Base-by-base conservation (phyloP, 208 protist species). In the Plasmodiophora brassicae region DNA sequence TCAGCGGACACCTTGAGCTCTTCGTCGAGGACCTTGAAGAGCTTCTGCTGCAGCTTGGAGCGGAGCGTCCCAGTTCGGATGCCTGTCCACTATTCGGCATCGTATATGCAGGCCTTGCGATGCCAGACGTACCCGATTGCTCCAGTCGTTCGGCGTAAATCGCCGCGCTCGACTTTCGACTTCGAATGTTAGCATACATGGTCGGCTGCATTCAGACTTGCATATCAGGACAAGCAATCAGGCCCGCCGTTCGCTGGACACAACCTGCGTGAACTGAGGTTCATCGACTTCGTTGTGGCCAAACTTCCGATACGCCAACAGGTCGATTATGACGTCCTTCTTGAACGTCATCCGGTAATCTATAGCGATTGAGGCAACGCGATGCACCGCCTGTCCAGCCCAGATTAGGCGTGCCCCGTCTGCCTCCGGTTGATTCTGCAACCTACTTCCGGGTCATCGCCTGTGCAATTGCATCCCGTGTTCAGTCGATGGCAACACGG, bases 201-300 rank as follows among this genome's bases (percentile, higher is more conserved):
- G 65, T 78, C 5, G 65, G 65, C 94, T 98, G n/a, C 10, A 38
- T 14, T 32, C n/a, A 38, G n/a, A n/a, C 5, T 78, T 78, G 5
- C 5, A 36, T 36, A 44, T 36, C 65, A 78, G 65, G 32, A n/a
- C n/a, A n/a, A 78, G n/a, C 5, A 78, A 38, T n/a, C 20, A 14
- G 65, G 5, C 14, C 41, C 41, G 10, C 32, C 5, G n/a, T 78
- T 14, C 14, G n/a, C 10, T 44, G 32, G 65, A 78, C 32, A 36
- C 41, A 44, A 78, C 65, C 93, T 98, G 96, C 50, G 97, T 99
- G 91, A 98, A 98, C 90, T 93, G 95, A 86, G 97, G 97, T 91
- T 98, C 94, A 89, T 99, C 97, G 85, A 95, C 95, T 93, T 99
- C 97, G 91, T 99, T 99, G 93, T 99, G 97, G 44, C 97, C 97